phyloP scores from a whole-genome alignment of 176 grass and related monocot species.

The Saccharum officinarum region DNA sequence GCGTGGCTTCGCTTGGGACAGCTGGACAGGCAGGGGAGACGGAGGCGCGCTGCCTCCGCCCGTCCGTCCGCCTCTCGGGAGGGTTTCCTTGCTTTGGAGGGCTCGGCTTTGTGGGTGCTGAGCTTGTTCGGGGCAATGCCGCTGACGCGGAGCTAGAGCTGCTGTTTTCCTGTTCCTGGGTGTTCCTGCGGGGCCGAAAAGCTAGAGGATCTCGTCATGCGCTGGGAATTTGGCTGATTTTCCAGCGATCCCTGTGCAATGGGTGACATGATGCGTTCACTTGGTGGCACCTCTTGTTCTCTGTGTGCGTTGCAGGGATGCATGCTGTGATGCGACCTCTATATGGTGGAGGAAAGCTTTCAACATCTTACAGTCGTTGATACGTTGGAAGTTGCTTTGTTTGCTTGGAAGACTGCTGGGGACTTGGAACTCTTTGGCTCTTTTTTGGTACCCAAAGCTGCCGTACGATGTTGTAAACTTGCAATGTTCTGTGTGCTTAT shows the following conservation, averaged over 20 bases:
- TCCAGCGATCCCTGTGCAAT: not conserved
- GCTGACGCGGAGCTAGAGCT: not conserved
- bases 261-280: not conserved
- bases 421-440: not conserved
- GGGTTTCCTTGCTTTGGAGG: not conserved
- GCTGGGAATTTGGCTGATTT: not conserved
- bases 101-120: not conserved
- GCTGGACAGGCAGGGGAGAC: not conserved
- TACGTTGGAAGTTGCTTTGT: not conserved
- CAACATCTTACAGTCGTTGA: not conserved
- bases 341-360: slow-evolving; percentile 12
- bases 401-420: slow-evolving; percentile 8
- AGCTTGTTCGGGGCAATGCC: slow-evolving; percentile 27
- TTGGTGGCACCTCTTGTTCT: slow-evolving; percentile 1
- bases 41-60: not conserved
- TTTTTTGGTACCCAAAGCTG: not conserved
- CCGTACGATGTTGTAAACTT: not conserved
- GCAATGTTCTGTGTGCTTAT: not conserved
- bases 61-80: not conserved
- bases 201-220: not conserved
- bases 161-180: not conserved
- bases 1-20: not conserved
- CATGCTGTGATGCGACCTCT: not conserved
- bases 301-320: not conserved
- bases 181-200: not conserved